These are phyloP conservation scores for Artemisia argyi DNA, from an alignment of 129 eudicot species.

Conservation along the genomic window DNA sequence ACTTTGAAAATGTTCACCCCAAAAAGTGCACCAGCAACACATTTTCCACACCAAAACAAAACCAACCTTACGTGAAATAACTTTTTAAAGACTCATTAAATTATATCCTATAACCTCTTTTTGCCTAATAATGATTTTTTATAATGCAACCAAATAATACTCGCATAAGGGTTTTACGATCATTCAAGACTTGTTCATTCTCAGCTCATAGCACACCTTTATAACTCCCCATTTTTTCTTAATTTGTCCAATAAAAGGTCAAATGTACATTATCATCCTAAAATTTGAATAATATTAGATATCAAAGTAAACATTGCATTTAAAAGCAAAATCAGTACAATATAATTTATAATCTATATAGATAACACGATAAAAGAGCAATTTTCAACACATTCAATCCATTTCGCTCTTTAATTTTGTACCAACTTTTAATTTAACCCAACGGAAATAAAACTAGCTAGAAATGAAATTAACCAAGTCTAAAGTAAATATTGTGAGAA, in stretches of 20 bases:
- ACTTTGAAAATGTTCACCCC: constrained; percentile 31
- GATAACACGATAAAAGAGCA: too few species aligned
- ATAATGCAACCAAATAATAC: not conserved
- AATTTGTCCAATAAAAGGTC: too few species aligned
- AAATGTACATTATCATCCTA: too few species aligned
- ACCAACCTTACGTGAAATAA: constrained; percentile 23
- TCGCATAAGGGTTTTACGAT: not conserved
- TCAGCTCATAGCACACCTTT: too few species aligned
- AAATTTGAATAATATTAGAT: too few species aligned
- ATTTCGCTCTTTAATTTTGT: too few species aligned
- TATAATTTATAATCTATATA: too few species aligned
- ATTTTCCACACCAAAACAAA: constrained; percentile 44
- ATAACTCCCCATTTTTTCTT: too few species aligned
- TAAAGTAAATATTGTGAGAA: not conserved
- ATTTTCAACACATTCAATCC: too few species aligned
- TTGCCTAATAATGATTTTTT: not conserved
- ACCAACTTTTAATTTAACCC: too few species aligned
- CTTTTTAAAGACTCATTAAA: constrained; percentile 19
- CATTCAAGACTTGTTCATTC: too few species aligned
- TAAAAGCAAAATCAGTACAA: not conserved
- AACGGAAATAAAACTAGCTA: not conserved
- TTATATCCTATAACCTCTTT: not conserved
- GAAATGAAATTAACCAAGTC: not conserved
- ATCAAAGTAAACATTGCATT: not conserved
- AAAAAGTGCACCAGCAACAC: constrained; percentile 14